Evolutionary conservation across 345 rosid species (phyloP).

Genomic region (Bruguiera parviflora): DNA sequence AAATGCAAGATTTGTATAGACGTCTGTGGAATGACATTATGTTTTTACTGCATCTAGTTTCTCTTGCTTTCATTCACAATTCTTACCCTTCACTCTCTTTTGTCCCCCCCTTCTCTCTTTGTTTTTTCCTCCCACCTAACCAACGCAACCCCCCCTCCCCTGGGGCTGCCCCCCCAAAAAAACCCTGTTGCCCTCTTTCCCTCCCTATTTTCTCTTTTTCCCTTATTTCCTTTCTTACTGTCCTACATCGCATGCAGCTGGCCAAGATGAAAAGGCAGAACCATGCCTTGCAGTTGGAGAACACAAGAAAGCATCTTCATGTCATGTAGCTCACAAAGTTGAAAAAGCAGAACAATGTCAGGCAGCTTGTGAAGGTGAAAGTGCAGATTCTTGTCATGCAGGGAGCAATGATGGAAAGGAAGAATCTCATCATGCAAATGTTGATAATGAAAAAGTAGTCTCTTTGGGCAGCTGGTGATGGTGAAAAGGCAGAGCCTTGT

Average conservation of each 20-base stretch:
- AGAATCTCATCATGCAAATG: not conserved
- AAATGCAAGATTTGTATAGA: too few relatives aligned
- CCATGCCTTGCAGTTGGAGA: conserved; percentile 18
- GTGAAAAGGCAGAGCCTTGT: conserved; percentile 11
- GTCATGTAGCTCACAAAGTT: not conserved
- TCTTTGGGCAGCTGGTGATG: conserved; percentile 31
- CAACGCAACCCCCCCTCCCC: too few relatives aligned
- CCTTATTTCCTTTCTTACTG: too few relatives aligned
- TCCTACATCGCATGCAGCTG: conserved; percentile 1
- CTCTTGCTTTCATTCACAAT: too few relatives aligned
- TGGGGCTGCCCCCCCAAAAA: too few relatives aligned
- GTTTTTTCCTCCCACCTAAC: too few relatives aligned
- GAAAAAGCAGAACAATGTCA: conserved; percentile 7
- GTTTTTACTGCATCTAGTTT: too few relatives aligned
- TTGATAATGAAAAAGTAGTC: conserved; percentile 31
- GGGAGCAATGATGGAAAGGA: conserved; percentile 29
- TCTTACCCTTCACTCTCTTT: too few relatives aligned
- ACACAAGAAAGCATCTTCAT: conserved; percentile 6
- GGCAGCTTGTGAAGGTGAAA: conserved; percentile 28
- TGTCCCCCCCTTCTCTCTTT: too few relatives aligned
- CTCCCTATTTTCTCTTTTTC: too few relatives aligned
- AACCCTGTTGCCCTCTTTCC: too few relatives aligned
- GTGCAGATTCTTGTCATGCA: conserved; percentile 19
- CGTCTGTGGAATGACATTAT: too few relatives aligned
- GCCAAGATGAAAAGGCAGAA: not conserved